These are phyloP conservation scores for Acanthamoeba sp. DNA, from an alignment of 208 protist species.

Conservation along the genomic window DNA sequence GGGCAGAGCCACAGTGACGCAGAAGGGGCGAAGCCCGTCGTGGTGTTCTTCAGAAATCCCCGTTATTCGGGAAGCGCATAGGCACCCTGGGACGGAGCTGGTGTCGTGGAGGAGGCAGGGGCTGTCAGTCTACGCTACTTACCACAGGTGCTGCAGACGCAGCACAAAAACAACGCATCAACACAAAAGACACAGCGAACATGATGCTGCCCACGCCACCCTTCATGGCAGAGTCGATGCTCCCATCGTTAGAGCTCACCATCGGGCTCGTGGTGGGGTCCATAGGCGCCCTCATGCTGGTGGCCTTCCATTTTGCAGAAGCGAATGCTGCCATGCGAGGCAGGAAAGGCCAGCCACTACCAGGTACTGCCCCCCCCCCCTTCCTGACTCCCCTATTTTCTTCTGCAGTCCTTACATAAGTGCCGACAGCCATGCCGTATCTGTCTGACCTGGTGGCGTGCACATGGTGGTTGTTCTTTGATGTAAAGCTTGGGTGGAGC, in stretches of 20 bases:
- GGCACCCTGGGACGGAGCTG: too few relatives aligned
- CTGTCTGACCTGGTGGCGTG: neutral
- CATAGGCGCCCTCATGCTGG: neutral
- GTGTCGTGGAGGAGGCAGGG: too few relatives aligned
- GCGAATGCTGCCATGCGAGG: slow-evolving; percentile 48
- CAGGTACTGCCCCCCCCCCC: neutral
- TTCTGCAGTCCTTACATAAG: neutral
- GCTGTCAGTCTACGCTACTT: too few relatives aligned
- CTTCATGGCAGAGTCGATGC: neutral
- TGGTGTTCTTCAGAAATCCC: too few relatives aligned
- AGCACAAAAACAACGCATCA: too few relatives aligned
- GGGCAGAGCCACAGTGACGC: too few relatives aligned
- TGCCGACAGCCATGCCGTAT: too few relatives aligned
- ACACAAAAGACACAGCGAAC: too few relatives aligned
- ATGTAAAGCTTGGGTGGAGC: slow-evolving; percentile 38
- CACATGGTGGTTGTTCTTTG: slow-evolving; percentile 15
- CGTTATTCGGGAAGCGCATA: too few relatives aligned
- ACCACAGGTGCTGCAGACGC: too few relatives aligned
- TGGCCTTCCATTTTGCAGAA: slow-evolving; percentile 69
- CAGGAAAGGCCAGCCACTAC: slow-evolving; percentile 28
- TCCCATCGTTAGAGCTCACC: slow-evolving; percentile 8
- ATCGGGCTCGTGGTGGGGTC: neutral
- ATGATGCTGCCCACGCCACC: neutral
- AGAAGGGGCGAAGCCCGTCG: too few relatives aligned
- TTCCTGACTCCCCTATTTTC: neutral